Evolutionary conservation across 139 green algal genomes (phyloP).

Genomic region (Gonium pectorale): DNA sequence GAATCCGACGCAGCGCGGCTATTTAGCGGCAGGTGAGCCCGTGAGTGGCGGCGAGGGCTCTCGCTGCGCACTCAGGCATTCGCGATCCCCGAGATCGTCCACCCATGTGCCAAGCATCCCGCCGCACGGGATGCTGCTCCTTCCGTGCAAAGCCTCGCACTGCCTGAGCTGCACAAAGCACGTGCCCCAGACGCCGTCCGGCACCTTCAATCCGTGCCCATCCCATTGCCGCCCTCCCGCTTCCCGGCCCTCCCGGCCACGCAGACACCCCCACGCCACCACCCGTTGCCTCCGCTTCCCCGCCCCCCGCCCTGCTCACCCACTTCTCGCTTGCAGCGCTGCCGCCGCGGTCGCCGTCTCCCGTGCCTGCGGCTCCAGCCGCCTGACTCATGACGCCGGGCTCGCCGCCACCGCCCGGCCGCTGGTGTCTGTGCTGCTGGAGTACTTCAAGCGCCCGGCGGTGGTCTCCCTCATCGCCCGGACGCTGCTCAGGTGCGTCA

Average conservation of each 20-base stretch:
- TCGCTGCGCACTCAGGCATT: too few relatives aligned
- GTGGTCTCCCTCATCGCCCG: background rate
- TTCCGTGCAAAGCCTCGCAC: background rate
- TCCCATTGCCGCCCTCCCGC: too few relatives aligned
- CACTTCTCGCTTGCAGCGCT: background rate
- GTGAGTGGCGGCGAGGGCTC: too few relatives aligned
- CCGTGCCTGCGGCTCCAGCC: background rate
- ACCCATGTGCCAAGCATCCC: background rate
- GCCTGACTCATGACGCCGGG: background rate
- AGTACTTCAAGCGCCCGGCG: slow-evolving; percentile 42
- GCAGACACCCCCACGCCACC: too few relatives aligned
- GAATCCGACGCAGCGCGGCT: background rate
- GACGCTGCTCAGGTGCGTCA: too few relatives aligned
- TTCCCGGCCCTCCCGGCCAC: too few relatives aligned
- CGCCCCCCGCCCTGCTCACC: background rate
- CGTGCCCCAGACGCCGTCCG: too few relatives aligned
- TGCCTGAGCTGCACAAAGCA: background rate
- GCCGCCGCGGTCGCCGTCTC: background rate
- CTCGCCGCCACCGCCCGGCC: background rate
- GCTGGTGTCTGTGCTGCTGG: slow-evolving; percentile 23
- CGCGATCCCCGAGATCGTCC: background rate
- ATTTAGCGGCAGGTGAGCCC: background rate
- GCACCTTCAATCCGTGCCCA: too few relatives aligned
- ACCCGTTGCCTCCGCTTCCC: background rate
- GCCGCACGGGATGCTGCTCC: too few relatives aligned